These are phyloP conservation scores for Porphyridium purpureum DNA, from an alignment of 23 red algal species.

Conservation along the genomic window DNA sequence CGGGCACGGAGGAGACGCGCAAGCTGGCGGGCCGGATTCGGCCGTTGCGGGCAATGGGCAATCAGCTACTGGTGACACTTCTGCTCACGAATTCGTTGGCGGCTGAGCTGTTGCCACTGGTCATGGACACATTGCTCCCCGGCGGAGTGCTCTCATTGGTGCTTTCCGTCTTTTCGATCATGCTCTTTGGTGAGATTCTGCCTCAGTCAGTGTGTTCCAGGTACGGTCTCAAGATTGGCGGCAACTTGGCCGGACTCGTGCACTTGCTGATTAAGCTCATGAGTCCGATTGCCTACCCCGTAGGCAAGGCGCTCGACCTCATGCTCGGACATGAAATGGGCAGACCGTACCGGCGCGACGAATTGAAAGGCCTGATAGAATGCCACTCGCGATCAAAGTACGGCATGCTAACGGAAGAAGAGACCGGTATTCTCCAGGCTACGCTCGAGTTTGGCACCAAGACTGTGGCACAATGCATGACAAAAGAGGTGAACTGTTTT, in stretches of 20 bases:
- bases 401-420: slow-evolving; percentile 43
- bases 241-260: slow-evolving; percentile 9
- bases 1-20: slow-evolving; percentile 10
- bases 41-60: slow-evolving; percentile 18
- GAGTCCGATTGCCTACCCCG: slow-evolving; percentile 12
- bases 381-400: slow-evolving; percentile 4
- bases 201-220: slow-evolving; percentile 19
- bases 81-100: slow-evolving; percentile 41
- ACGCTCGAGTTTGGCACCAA: slow-evolving; percentile 31
- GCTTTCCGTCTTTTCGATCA: slow-evolving; percentile 13
- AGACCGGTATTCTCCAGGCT: slow-evolving; percentile 1
- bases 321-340: slow-evolving; percentile 31
- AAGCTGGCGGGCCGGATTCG: slow-evolving; percentile 7
- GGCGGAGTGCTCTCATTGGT: slow-evolving; percentile 25
- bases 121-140: slow-evolving; percentile 48
- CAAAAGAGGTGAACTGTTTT: slow-evolving; percentile 17
- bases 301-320: slow-evolving; percentile 14
- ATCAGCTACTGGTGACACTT: slow-evolving; percentile 27
- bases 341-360: slow-evolving; percentile 8
- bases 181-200: slow-evolving; percentile 24
- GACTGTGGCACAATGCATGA: slow-evolving; percentile 30
- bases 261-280: slow-evolving; percentile 6
- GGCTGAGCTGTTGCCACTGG: slow-evolving; percentile 48
- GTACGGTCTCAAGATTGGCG: slow-evolving; percentile 26
- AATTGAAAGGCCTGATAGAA: slow-evolving; percentile 16